These are phyloP conservation scores for Botrytis medusae DNA, from an alignment of 2,329 filamentous ascomycete genomes.

Conservation along the genomic window DNA sequence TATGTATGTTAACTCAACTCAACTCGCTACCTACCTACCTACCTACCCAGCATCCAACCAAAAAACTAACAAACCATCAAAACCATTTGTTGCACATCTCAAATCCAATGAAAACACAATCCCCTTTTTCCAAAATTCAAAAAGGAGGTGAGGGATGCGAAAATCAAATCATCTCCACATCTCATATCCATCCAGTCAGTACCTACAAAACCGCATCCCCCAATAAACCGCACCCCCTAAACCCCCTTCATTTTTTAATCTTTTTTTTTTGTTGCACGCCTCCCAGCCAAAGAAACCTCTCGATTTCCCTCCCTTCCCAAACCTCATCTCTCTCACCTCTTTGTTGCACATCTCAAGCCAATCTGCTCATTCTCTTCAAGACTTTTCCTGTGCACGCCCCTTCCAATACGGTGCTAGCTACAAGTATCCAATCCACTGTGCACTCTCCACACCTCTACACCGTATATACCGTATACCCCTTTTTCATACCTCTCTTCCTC, in stretches of 20 bases:
- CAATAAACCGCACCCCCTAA: not conserved
- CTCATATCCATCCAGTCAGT: too few relatives aligned
- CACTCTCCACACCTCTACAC: not conserved
- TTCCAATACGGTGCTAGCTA: not conserved
- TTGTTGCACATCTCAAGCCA: not conserved
- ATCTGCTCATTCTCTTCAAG: not conserved
- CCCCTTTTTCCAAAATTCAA: too few relatives aligned
- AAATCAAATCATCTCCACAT: not conserved
- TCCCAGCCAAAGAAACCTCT: not conserved
- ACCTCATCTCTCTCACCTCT: not conserved
- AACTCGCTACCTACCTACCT: too few relatives aligned
- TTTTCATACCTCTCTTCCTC: not conserved
- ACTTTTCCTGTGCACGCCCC: too few relatives aligned
- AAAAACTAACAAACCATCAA: not conserved
- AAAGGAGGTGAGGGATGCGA: not conserved
- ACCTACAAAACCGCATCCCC: not conserved
- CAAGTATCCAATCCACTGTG: not conserved
- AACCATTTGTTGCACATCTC: not conserved
- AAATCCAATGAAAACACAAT: not conserved
- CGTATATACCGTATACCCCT: not conserved
- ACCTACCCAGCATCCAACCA: not conserved
- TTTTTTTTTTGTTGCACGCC: constrained; percentile 6
- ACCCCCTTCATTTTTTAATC: too few relatives aligned
- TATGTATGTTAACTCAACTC: not conserved
- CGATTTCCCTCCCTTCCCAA: not conserved